Evolutionary conservation across 768 basidiomycete genomes (phyloP).

Genomic region (Paxillus ammoniavirescens): DNA sequence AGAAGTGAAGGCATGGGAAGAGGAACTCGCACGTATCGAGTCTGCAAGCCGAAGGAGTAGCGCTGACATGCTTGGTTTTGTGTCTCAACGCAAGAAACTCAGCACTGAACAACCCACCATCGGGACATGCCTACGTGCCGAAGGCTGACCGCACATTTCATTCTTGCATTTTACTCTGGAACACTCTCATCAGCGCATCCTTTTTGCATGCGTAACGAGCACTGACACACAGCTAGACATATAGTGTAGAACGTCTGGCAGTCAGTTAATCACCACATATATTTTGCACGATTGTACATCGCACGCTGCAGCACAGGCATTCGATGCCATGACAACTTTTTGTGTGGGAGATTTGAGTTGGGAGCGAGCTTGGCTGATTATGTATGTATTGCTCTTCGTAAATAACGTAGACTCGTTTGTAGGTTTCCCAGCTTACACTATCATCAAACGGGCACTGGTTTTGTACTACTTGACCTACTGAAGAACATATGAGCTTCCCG

Average conservation of each 20-base stretch:
- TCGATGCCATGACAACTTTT: too few relatives aligned
- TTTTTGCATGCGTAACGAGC: not conserved
- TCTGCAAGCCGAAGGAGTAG: constrained; percentile 49
- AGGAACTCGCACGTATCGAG: constrained; percentile 72
- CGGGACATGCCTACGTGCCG: constrained; percentile 20
- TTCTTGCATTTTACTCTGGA: not conserved
- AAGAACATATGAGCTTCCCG: constrained; percentile 47
- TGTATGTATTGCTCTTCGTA: not conserved
- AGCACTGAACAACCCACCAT: constrained; percentile 20
- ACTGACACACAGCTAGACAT: not conserved
- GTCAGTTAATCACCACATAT: not conserved
- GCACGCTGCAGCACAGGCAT: too few relatives aligned
- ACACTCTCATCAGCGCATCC: not conserved
- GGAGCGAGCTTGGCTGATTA: too few relatives aligned
- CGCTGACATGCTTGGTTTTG: constrained; percentile 35
- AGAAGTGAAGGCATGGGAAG: constrained; percentile 71
- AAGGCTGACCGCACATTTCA: constrained; percentile 19
- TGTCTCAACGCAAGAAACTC: constrained; percentile 27
- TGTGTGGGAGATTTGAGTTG: not conserved
- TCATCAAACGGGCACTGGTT: not conserved
- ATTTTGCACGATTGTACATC: not conserved
- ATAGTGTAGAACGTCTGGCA: not conserved
- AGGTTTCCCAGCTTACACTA: not conserved
- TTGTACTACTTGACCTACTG: not conserved
- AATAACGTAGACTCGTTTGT: not conserved